Conservation (phyloP, 2,329 filamentous ascomycete species). For the Penicillium sumatraense region DNA sequence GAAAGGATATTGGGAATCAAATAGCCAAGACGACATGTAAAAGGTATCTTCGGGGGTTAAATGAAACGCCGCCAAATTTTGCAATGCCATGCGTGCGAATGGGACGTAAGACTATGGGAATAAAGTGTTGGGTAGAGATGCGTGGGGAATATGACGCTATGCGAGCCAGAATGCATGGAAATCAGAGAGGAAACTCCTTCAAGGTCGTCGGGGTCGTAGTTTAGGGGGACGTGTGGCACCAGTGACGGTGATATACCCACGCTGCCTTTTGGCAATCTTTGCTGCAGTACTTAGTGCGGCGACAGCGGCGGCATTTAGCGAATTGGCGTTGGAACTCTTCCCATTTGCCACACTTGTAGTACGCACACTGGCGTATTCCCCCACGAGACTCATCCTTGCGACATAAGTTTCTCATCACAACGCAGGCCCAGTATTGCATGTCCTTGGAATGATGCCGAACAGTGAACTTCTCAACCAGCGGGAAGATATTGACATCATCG, state of each 20-base stretch:
- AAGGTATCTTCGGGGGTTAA: conserved; percentile 42
- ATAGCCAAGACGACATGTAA: conserved; percentile 32
- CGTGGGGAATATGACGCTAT: conserved; percentile 42
- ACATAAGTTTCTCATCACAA: conserved; percentile 98
- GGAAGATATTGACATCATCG: conserved; percentile 98
- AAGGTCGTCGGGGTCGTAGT: conserved; percentile 32
- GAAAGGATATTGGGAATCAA: conserved; percentile 2
- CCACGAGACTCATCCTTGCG: conserved; percentile 95
- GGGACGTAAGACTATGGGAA: conserved; percentile 33
- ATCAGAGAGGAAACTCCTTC: conserved; percentile 34
- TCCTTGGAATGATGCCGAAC: conserved; percentile 92
- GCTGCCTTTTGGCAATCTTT: conserved; percentile 99
- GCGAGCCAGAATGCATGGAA: conserved; percentile 41
- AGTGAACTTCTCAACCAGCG: conserved; percentile 96
- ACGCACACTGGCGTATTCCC: conserved; percentile 94
- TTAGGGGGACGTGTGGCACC: conserved; percentile 67
- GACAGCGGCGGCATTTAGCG: conserved; percentile 94
- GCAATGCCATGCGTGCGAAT: conserved; percentile 41
- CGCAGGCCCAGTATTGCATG: conserved; percentile 99
- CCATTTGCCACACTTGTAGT: conserved; percentile 98
- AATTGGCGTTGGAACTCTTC: conserved; percentile 96
- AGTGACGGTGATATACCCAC: conserved; percentile 97
- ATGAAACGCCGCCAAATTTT: conserved; percentile 42
- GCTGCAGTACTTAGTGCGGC: conserved; percentile 98
- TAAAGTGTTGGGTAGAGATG: conserved; percentile 25